A percentile compares a stretch with the other conserved stretches of the same genome.
Evolutionary conservation across 1,284 basidiomycete species (phyloP).

Genomic region (Pulveroboletus sp.): DNA sequence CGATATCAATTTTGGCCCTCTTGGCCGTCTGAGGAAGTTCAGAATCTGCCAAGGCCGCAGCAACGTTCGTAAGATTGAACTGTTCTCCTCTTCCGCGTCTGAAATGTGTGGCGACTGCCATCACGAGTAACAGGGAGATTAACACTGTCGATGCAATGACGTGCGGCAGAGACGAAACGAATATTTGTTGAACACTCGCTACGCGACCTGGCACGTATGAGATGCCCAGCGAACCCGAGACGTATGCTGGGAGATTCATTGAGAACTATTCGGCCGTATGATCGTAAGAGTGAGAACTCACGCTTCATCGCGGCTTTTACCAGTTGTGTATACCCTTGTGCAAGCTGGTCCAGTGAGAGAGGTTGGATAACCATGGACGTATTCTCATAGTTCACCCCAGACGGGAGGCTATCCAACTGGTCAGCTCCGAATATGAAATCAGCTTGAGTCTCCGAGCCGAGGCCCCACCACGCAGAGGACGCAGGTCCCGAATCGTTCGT

Average conservation of each 20-base stretch:
- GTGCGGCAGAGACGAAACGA: conserved; percentile 18
- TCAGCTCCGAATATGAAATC: conserved; percentile 12
- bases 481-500: conserved; percentile 10
- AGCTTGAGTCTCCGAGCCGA: conserved; percentile 13
- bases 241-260: conserved; percentile 4
- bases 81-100: conserved; percentile 10
- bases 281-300: background rate
- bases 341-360: conserved; percentile 8
- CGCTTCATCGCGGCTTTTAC: conserved; percentile 19
- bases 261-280: background rate
- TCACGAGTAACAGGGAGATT: background rate
- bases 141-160: conserved; percentile 10
- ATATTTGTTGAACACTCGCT: conserved; percentile 10
- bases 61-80: conserved; percentile 21
- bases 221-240: conserved; percentile 12
- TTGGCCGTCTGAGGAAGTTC: conserved; percentile 13
- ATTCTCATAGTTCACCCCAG: background rate
- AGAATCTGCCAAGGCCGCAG: conserved; percentile 15
- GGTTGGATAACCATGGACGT: conserved; percentile 4
- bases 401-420: conserved; percentile 6
- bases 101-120: conserved; percentile 8
- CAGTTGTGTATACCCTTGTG: conserved; percentile 9
- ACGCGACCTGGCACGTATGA: conserved; percentile 19
- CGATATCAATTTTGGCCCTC: background rate
- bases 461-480: conserved; percentile 3